These are phyloP conservation scores for Backusella luteola DNA, from an alignment of 192 early-diverging fungal species.

Conservation along the genomic window DNA sequence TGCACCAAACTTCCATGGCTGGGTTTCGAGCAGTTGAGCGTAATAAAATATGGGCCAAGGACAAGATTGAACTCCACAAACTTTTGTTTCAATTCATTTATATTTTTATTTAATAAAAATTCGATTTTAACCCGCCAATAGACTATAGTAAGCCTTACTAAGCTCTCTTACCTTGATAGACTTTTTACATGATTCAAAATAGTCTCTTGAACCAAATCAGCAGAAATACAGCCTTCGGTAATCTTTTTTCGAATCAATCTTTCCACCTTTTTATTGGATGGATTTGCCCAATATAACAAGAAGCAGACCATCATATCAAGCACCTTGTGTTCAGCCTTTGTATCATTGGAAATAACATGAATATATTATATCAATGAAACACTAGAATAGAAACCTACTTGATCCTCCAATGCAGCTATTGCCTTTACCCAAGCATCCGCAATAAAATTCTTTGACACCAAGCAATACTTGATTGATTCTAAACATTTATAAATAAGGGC, in stretches of 20 bases:
- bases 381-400: conserved; percentile 35
- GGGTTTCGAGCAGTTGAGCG: conserved; percentile 50
- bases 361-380: neutral
- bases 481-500: neutral
- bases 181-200: conserved; percentile 46
- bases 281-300: conserved; percentile 48
- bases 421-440: conserved; percentile 68
- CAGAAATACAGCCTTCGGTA: conserved; percentile 39
- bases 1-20: conserved; percentile 39
- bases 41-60: conserved; percentile 59
- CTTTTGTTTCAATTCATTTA: conserved; percentile 15
- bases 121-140: neutral
- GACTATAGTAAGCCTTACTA: neutral
- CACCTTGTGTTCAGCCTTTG: conserved; percentile 44
- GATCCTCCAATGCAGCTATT: conserved; percentile 44
- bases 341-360: neutral
- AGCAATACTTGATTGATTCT: conserved; percentile 65
- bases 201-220: conserved; percentile 43
- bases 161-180: conserved; percentile 38
- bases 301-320: conserved; percentile 54
- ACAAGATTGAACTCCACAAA: conserved; percentile 50
- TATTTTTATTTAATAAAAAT: neutral
- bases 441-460: conserved; percentile 67
- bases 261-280: conserved; percentile 55
- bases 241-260: conserved; percentile 51